phyloP scores from a whole-genome alignment of 129 eudicot genomes.

The Flaveria bidentis region DNA sequence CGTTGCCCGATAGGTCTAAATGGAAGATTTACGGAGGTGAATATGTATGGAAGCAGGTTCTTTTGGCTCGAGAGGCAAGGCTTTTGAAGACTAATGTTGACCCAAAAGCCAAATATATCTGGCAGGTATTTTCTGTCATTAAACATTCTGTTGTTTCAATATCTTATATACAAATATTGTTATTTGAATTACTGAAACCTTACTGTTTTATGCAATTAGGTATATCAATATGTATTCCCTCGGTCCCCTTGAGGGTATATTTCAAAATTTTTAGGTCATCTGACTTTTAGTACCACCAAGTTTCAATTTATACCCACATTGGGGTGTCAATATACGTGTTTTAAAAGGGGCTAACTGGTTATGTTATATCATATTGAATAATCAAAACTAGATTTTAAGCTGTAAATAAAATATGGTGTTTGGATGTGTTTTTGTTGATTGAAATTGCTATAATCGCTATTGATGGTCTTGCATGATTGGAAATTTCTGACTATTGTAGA shows the following conservation, averaged over 20 bases:
- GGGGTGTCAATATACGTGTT: not conserved
- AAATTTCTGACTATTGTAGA: not conserved
- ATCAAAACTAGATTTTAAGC: not conserved
- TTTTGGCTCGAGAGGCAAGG: conserved; percentile 67
- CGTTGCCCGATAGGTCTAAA: conserved; percentile 63
- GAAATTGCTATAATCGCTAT: conserved; percentile 1
- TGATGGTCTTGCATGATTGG: not conserved
- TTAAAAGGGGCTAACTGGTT: not conserved
- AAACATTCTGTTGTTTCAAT: not conserved
- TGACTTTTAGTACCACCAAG: not conserved
- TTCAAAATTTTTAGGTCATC: not conserved
- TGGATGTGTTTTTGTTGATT: not conserved
- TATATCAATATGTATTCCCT: not conserved
- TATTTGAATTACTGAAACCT: conserved; percentile 14
- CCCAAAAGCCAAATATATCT: conserved; percentile 38
- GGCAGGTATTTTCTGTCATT: conserved; percentile 48
- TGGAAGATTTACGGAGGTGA: conserved; percentile 69
- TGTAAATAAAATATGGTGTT: not conserved
- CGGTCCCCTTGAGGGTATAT: not conserved
- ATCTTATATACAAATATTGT: not conserved
- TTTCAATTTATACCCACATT: not conserved
- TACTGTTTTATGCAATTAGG: conserved; percentile 7
- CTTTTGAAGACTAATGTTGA: conserved; percentile 44
- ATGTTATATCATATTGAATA: not conserved
- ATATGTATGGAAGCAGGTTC: conserved; percentile 64